These are phyloP conservation scores for Lasiodiplodia hormozganensis DNA, from an alignment of 2,329 filamentous ascomycete genomes.

Conservation along the genomic window DNA sequence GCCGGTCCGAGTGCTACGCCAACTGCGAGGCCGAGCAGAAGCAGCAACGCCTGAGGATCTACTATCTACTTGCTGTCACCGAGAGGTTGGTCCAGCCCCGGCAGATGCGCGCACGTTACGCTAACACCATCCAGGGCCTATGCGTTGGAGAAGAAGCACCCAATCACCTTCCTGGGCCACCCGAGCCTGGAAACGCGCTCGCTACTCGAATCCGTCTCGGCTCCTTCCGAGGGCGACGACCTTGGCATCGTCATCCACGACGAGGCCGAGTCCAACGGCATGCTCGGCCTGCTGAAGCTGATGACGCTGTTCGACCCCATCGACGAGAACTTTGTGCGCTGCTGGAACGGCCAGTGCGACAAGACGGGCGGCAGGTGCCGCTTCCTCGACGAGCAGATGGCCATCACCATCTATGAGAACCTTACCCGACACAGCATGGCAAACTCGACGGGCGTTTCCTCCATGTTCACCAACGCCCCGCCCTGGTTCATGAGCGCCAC, in stretches of 20 bases:
- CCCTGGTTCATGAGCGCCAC: conserved; percentile 46
- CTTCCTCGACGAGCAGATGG: conserved; percentile 40
- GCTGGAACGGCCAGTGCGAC: conserved; percentile 51
- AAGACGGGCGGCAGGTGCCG: conserved; percentile 38
- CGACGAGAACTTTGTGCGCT: conserved; percentile 52
- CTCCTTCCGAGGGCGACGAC: conserved; percentile 34
- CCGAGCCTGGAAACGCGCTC: conserved; percentile 50
- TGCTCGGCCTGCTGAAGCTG: conserved; percentile 51
- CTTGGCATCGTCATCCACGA: conserved; percentile 53
- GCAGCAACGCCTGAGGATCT: conserved; percentile 49
- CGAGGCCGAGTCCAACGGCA: conserved; percentile 48
- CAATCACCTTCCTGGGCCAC: conserved; percentile 51
- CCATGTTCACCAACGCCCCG: conserved; percentile 37
- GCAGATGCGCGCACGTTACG: neutral
- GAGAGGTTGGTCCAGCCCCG: conserved; percentile 31
- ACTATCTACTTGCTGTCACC: conserved; percentile 43
- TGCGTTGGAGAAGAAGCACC: conserved; percentile 51
- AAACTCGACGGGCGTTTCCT: neutral
- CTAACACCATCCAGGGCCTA: conserved; percentile 43
- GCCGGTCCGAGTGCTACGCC: conserved; percentile 49
- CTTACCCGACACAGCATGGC: conserved; percentile 31
- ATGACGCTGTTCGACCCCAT: conserved; percentile 55
- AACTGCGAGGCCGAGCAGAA: conserved; percentile 41
- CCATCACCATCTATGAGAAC: conserved; percentile 5
- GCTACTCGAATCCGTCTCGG: conserved; percentile 50